Conservation (phyloP, 2,329 filamentous ascomycete species). For the Botrytis elliptica region DNA sequence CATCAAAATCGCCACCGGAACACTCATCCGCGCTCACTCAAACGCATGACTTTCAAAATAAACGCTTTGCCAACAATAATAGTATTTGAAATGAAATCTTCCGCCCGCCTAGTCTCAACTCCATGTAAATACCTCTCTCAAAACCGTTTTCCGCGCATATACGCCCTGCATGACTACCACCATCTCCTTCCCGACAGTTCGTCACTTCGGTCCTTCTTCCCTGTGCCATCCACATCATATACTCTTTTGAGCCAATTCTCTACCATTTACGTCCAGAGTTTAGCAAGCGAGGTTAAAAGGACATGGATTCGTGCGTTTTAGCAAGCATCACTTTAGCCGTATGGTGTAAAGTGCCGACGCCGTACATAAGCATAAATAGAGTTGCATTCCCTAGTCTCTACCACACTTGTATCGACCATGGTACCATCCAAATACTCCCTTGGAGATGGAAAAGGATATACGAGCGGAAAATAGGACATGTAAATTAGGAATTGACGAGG, state of each 20-base stretch:
- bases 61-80: neutral
- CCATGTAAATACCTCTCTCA: neutral
- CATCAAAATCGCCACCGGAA: neutral
- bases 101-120: too few species aligned
- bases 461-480: neutral
- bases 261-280: neutral
- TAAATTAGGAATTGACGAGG: too few species aligned
- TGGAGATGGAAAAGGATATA: neutral
- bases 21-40: neutral
- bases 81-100: neutral
- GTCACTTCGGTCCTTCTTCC: neutral
- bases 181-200: neutral
- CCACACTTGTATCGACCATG: neutral
- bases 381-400: neutral
- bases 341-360: neutral
- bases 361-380: conserved; percentile 9
- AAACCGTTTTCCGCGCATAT: neutral
- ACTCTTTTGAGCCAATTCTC: neutral
- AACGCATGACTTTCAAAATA: neutral
- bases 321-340: neutral
- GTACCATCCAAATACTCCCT: neutral
- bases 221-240: neutral
- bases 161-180: neutral
- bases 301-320: neutral
- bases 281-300: neutral